These are phyloP conservation scores for Apostasia shenzhenica DNA, from an alignment of 106 monocot species.

Conservation along the genomic window DNA sequence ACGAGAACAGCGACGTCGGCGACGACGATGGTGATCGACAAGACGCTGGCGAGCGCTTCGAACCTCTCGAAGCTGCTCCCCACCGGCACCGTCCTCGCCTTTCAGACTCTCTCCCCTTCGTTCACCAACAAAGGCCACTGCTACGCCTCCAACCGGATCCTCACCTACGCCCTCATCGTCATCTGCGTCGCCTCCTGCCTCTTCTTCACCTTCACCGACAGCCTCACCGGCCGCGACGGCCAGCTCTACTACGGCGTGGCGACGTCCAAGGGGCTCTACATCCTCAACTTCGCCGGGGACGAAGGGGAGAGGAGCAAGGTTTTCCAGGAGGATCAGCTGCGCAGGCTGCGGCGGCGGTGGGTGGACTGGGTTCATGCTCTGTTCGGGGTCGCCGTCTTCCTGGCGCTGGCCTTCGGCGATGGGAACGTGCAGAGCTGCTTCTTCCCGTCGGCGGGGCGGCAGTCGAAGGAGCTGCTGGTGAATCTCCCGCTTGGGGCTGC, in stretches of 20 bases:
- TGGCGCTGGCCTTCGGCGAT: conserved; percentile 34
- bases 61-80: conserved; percentile 32
- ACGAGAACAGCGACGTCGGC: background rate
- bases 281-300: conserved; percentile 30
- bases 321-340: conserved; percentile 13
- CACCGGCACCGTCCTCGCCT: conserved; percentile 37
- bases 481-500: conserved; percentile 59
- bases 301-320: conserved; percentile 9
- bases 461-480: conserved; percentile 29
- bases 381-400: conserved; percentile 31
- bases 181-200: conserved; percentile 29
- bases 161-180: conserved; percentile 27
- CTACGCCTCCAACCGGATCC: conserved; percentile 35
- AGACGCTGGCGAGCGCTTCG: conserved; percentile 11
- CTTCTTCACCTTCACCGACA: conserved; percentile 67
- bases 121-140: conserved; percentile 50
- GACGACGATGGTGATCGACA: conserved; percentile 2
- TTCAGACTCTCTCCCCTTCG: conserved; percentile 42
- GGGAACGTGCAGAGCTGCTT: conserved; percentile 33
- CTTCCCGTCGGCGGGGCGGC: conserved; percentile 14
- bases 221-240: conserved; percentile 26
- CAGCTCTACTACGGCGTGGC: conserved; percentile 41
- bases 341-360: conserved; percentile 9
- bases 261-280: conserved; percentile 25
- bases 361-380: conserved; percentile 47